These are phyloP conservation scores for Cladosporium velox DNA, from an alignment of 2,329 filamentous ascomycete species.

Conservation along the genomic window DNA sequence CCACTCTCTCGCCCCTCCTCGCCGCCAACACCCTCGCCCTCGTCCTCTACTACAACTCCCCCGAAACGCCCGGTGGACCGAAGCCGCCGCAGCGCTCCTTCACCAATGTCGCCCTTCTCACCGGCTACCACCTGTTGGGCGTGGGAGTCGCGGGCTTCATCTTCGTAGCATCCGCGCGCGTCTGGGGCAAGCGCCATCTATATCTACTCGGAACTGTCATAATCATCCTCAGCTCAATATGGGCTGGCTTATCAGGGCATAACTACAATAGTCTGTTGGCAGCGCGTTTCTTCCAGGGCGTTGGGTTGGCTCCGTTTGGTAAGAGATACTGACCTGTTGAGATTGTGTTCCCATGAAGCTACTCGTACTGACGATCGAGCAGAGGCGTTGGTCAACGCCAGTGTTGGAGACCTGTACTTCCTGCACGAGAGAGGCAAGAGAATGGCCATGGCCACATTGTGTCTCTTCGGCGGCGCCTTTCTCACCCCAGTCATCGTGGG, in stretches of 20 bases:
- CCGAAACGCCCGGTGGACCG: not conserved
- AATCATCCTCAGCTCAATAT: conserved; percentile 71
- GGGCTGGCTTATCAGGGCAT: conserved; percentile 70
- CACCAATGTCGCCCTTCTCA: conserved; percentile 76
- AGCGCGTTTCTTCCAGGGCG: conserved; percentile 80
- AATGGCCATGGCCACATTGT: conserved; percentile 78
- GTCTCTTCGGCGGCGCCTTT: conserved; percentile 71
- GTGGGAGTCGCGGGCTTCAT: conserved; percentile 79
- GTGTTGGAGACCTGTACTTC: conserved; percentile 86
- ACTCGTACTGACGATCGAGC: not conserved
- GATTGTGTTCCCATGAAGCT: not conserved
- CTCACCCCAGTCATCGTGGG: conserved; percentile 88
- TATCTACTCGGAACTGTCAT: conserved; percentile 77
- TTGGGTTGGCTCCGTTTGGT: conserved; percentile 77
- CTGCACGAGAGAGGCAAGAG: conserved; percentile 79
- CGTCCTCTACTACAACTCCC: conserved; percentile 60
- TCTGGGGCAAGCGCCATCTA: conserved; percentile 90
- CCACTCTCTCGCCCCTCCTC: conserved; percentile 80
- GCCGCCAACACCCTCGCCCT: conserved; percentile 85
- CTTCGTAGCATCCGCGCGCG: conserved; percentile 81
- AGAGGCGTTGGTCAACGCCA: conserved; percentile 85
- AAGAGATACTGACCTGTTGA: not conserved
- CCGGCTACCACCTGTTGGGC: conserved; percentile 83
- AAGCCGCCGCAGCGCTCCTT: conserved; percentile 54
- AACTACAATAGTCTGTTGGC: conserved; percentile 74